Evolutionary conservation across 768 basidiomycete species (phyloP).

Genomic region (Mycena capillaripes): DNA sequence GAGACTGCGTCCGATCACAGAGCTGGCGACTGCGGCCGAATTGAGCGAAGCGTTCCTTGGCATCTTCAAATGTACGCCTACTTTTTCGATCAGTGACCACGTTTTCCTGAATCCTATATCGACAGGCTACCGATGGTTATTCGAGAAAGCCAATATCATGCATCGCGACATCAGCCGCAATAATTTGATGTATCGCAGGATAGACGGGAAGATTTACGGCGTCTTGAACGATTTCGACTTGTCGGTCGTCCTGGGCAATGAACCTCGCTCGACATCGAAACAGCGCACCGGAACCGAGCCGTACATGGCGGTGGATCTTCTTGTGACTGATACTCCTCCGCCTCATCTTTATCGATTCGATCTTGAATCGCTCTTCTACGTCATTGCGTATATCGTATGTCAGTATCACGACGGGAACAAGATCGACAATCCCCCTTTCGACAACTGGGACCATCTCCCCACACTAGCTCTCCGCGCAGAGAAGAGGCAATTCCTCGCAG

Average conservation of each 20-base stretch:
- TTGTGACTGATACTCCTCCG: neutral
- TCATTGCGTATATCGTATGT: neutral
- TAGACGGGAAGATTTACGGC: constrained; percentile 40
- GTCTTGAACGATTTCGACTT: constrained; percentile 42
- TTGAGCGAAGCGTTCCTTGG: constrained; percentile 14
- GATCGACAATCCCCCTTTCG: neutral
- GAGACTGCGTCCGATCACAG: constrained; percentile 32
- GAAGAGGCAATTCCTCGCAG: no score
- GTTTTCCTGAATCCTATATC: neutral
- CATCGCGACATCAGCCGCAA: constrained; percentile 43
- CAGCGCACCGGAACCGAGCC: constrained; percentile 1
- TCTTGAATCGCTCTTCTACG: constrained; percentile 1
- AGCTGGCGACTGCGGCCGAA: constrained; percentile 32
- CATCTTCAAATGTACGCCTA: constrained; percentile 19
- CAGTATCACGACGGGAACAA: neutral
- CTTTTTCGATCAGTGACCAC: neutral
- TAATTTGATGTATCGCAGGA: constrained; percentile 41
- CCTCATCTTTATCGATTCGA: neutral
- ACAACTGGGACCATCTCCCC: neutral
- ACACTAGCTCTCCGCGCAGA: neutral
- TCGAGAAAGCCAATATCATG: constrained; percentile 29
- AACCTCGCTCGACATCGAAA: neutral
- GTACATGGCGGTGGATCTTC: constrained; percentile 11
- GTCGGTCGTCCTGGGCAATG: constrained; percentile 4
- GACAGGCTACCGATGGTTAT: constrained; percentile 31